phyloP scores from a whole-genome alignment of 2,329 filamentous ascomycete genomes.

The Colletotrichum costaricense region DNA sequence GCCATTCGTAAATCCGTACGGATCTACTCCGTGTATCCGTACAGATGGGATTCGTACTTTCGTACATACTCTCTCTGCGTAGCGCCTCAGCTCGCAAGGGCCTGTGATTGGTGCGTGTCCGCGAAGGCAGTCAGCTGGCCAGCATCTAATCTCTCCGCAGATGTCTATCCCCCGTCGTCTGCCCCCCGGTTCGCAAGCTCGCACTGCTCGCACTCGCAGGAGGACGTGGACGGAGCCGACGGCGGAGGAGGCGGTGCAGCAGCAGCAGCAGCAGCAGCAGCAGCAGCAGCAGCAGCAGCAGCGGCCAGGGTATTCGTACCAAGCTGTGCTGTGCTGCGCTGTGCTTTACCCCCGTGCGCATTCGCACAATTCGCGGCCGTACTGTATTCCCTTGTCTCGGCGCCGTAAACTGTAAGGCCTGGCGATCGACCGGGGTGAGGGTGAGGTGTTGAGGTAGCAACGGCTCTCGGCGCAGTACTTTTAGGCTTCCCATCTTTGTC shows the following conservation, averaged over 20 bases:
- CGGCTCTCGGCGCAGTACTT: slow-evolving; percentile 22
- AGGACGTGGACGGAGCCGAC: slow-evolving; percentile 23
- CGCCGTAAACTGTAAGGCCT: neutral
- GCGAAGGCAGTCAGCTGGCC: slow-evolving; percentile 23
- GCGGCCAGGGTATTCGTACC: neutral
- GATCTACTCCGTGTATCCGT: neutral
- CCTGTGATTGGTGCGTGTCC: slow-evolving; percentile 26
- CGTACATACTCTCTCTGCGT: no score
- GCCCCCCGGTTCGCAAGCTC: slow-evolving; percentile 9
- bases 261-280: neutral
- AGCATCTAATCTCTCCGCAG: neutral
- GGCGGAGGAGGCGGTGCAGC: slow-evolving; percentile 19
- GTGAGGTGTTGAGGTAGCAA: slow-evolving; percentile 20
- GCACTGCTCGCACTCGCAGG: slow-evolving; percentile 18
- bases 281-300: neutral
- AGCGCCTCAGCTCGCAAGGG: slow-evolving; percentile 4
- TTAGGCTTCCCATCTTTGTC: neutral
- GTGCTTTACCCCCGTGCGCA: neutral
- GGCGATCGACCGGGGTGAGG: slow-evolving; percentile 2
- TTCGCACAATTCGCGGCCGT: neutral
- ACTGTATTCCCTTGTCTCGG: slow-evolving; percentile 1
- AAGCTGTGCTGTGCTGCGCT: slow-evolving; percentile 3
- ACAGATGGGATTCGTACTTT: neutral
- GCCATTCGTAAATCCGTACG: slow-evolving; percentile 20
- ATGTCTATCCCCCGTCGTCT: neutral